Evolutionary conservation across 2,329 filamentous ascomycete genomes (phyloP), one percentile per base, ranked within the genome.

Genomic region (Cladosporium austrohemisphaericum): DNA sequence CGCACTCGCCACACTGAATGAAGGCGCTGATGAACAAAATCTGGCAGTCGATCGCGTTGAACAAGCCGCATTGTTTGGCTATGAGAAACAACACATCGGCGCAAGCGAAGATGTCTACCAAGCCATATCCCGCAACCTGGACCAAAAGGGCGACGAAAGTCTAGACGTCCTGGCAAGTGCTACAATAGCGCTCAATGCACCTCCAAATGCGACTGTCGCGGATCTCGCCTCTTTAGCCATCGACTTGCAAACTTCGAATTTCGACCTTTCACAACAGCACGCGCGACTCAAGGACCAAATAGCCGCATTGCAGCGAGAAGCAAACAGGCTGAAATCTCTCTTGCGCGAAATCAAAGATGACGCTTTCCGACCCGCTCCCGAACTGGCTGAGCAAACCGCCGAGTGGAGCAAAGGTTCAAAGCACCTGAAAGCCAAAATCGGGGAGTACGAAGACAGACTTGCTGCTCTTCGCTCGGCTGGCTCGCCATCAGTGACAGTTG

Each of bases 341-440:
- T 52, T 65, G 2, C 25, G 52, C 13, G 55, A 58, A 7, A 38
- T 67, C 18, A 36, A 53, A 4, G 53, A 53, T 5, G 52, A 61
- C 9, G 60, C 61, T 0, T 72, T 74, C 55, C 51, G 63, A n/a
- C 56, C 78, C 13, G 76, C 79, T 0, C 68, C 81, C 0, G 61
- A 79, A 0, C 70, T 91, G 3, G 78, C 81, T 9, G 81, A 81
- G 56, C 78, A 84, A 56, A 92, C 89, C n/a, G 75, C 84, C 3
- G 85, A 93, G 43, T 80, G 86, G 68, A 81, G 84, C 55, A 81
- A 86, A 48, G 81, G 77, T 49, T 79, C 85, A 41, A 89, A 88
- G 63, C 69, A 79, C n/a, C 72, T 88, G 29, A 71, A 76, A 11
- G 70, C 80, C 2, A 85, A 85, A 57, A 72, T 91, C 1, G 79